Conservation (phyloP, 1,284 basidiomycete species). For the Marasmius oreades region DNA sequence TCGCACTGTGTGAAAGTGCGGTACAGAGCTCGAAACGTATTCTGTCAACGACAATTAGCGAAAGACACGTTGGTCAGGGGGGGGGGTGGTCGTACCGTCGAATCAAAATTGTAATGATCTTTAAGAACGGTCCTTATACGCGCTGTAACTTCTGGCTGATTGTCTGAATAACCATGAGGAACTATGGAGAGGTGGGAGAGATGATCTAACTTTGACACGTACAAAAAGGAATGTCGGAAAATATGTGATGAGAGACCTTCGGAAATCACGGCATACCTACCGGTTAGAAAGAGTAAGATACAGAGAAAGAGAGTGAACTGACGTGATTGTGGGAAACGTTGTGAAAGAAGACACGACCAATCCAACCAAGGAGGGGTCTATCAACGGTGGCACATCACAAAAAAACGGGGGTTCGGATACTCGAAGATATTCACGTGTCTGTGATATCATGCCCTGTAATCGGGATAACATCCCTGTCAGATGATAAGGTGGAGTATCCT, state of each 20-base stretch:
- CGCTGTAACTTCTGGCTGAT: constrained; percentile 29
- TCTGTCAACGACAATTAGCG: too few species aligned
- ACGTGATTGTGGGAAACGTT: constrained; percentile 48
- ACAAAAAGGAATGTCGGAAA: constrained; percentile 27
- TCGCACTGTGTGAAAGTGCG: constrained; percentile 51
- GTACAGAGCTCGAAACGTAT: constrained; percentile 28
- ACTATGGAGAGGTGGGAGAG: not conserved
- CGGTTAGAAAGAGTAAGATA: too few species aligned
- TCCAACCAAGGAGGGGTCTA: constrained; percentile 60
- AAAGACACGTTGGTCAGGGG: too few species aligned
- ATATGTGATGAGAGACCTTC: constrained; percentile 18
- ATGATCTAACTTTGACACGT: not conserved
- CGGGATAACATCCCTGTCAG: too few species aligned
- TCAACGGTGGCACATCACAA: too few species aligned
- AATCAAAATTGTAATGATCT: constrained; percentile 34
- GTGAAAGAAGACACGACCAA: constrained; percentile 48
- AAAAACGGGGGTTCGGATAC: too few species aligned
- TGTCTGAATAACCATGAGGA: constrained; percentile 19
- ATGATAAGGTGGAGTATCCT: too few species aligned
- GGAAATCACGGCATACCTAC: not conserved
- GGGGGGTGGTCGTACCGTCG: too few species aligned
- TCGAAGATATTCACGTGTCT: too few species aligned
- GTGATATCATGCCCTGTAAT: too few species aligned
- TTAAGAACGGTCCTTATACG: constrained; percentile 31
- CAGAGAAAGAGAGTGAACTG: not conserved